Evolutionary conservation across 371 early-diverging fungal species (phyloP).

Genomic region (Mortierella sp.): DNA sequence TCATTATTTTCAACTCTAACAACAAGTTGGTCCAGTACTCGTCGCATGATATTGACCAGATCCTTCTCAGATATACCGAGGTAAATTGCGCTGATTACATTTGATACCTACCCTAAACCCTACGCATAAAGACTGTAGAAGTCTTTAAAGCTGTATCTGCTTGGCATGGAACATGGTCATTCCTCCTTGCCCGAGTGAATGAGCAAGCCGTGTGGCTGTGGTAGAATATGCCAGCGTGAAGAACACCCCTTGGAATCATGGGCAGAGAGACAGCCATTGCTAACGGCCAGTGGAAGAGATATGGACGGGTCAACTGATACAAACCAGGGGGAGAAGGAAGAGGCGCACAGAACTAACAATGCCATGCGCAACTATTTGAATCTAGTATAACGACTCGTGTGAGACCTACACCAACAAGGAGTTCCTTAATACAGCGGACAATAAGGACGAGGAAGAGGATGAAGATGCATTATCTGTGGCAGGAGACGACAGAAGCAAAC

Average conservation of each 20-base stretch:
- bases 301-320: slow-evolving; percentile 7
- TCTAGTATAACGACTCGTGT: slow-evolving; percentile 43
- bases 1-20: slow-evolving; percentile 92
- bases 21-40: slow-evolving; percentile 95
- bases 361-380: background rate
- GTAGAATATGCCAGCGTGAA: no score
- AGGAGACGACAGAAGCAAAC: slow-evolving; percentile 49
- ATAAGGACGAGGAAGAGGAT: slow-evolving; percentile 49
- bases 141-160: no score
- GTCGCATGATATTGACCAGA: slow-evolving; percentile 91
- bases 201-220: no score
- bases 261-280: no score
- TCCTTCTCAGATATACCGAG: slow-evolving; percentile 93
- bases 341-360: background rate
- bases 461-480: slow-evolving; percentile 46
- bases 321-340: slow-evolving; percentile 3
- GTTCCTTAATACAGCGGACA: slow-evolving; percentile 31
- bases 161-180: no score
- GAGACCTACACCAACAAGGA: slow-evolving; percentile 53
- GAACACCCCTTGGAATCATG: no score
- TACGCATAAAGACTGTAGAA: no score
- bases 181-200: no score
- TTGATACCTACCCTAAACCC: no score
- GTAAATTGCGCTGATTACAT: no score
- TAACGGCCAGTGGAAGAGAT: no score